These are phyloP conservation scores for Aspergillus pseudotamarii DNA, from an alignment of 2,329 filamentous ascomycete genomes.

Conservation along the genomic window DNA sequence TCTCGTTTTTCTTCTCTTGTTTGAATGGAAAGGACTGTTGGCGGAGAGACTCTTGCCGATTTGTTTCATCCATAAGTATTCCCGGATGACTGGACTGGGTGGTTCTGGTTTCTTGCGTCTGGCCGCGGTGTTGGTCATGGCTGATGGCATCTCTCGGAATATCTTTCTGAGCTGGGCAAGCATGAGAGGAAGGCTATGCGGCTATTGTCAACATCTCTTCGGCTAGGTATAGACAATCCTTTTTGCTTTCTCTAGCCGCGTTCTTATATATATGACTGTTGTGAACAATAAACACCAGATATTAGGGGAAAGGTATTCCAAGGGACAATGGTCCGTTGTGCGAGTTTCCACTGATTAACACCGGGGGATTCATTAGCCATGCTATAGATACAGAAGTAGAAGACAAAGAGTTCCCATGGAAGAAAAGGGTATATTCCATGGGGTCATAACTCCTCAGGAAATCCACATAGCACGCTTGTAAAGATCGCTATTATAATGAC, in stretches of 20 bases:
- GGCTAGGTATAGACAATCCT: too few species aligned
- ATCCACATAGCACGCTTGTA: not conserved
- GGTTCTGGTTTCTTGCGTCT: not conserved
- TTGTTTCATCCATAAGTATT: not conserved
- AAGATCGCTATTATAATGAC: not conserved
- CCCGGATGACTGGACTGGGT: not conserved
- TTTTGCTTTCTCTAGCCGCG: too few species aligned
- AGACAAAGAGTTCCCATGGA: not conserved
- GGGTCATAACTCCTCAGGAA: not conserved
- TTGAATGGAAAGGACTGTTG: not conserved
- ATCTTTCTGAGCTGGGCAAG: not conserved
- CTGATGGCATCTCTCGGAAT: not conserved
- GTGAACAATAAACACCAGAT: not conserved
- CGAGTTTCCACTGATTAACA: not conserved
- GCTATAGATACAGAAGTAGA: not conserved
- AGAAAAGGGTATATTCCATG: not conserved
- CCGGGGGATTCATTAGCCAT: not conserved
- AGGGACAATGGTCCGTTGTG: not conserved
- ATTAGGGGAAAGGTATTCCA: not conserved
- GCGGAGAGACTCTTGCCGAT: not conserved
- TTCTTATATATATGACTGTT: not conserved
- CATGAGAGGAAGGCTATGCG: too few species aligned
- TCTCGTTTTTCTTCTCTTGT: not conserved
- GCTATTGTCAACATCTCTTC: too few species aligned
- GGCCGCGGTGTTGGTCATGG: not conserved